Percentiles rank a stretch among this genome's conserved stretches.
These are phyloP conservation scores for Phyllachora maydis DNA, from an alignment of 2,329 filamentous ascomycete genomes.

Conservation along the genomic window DNA sequence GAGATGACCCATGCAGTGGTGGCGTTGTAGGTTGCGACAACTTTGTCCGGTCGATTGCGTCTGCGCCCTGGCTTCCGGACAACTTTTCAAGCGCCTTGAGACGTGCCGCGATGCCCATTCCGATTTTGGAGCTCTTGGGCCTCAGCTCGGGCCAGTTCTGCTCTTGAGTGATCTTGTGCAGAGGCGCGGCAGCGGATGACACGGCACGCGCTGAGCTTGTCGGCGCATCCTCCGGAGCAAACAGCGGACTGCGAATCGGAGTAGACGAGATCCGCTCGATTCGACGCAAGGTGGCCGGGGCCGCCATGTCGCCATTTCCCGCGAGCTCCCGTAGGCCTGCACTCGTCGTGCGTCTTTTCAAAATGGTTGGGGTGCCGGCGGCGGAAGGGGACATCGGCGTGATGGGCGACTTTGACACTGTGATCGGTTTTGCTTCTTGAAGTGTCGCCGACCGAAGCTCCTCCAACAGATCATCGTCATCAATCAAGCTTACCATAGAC, in stretches of 20 bases:
- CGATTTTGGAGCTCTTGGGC: constrained; percentile 62
- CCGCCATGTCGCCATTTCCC: constrained; percentile 4
- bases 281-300: constrained; percentile 8
- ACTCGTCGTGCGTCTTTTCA: too few relatives aligned
- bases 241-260: constrained; percentile 21
- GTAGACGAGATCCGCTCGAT: constrained; percentile 27
- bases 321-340: constrained; percentile 8
- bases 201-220: constrained; percentile 27
- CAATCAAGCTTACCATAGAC: constrained; percentile 28
- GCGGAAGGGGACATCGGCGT: constrained; percentile 40
- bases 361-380: too few relatives aligned
- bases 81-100: constrained; percentile 86
- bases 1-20: too few relatives aligned
- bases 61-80: constrained; percentile 18
- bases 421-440: constrained; percentile 64
- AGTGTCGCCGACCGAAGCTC: constrained; percentile 67
- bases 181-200: constrained; percentile 33
- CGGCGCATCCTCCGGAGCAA: constrained; percentile 22
- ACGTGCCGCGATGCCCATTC: constrained; percentile 78
- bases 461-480: constrained; percentile 71
- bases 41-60: constrained; percentile 10
- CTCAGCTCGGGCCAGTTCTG: constrained; percentile 25
- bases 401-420: constrained; percentile 66
- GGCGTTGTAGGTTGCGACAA: too few relatives aligned
- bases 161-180: constrained; percentile 32